These are phyloP conservation scores for Populus hybrid DNA, from an alignment of 441 rosid genomes.

Conservation along the genomic window DNA sequence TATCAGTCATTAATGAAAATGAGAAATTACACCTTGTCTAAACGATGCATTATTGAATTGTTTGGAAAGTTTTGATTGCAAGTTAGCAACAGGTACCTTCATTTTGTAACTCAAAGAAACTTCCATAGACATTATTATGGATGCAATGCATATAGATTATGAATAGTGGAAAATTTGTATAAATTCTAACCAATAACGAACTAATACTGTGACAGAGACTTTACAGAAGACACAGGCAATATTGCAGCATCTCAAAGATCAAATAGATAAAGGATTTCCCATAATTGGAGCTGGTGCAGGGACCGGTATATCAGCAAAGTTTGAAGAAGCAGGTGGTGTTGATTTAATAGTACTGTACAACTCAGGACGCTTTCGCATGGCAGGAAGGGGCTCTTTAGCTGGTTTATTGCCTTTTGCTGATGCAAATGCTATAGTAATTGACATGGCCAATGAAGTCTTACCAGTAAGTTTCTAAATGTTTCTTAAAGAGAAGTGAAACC, in stretches of 20 bases:
- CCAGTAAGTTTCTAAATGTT: constrained; percentile 57
- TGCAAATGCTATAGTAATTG: constrained; percentile 89
- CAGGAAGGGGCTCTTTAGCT: constrained; percentile 97
- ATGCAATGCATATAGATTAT: neutral
- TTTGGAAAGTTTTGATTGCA: neutral
- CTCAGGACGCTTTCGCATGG: constrained; percentile 97
- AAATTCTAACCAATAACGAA: constrained; percentile 18
- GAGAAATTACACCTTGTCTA: neutral
- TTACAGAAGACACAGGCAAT: constrained; percentile 62
- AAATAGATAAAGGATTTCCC: constrained; percentile 64
- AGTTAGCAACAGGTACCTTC: neutral
- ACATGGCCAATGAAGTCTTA: constrained; percentile 94
- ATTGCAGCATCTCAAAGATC: constrained; percentile 63
- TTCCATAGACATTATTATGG: neutral
- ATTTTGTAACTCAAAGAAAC: neutral
- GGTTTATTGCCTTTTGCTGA: constrained; percentile 94
- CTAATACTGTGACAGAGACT: constrained; percentile 55
- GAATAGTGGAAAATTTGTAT: neutral
- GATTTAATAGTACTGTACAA: constrained; percentile 86
- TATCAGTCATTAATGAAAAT: neutral
- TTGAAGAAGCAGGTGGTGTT: constrained; percentile 98
- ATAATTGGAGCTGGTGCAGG: constrained; percentile 99
- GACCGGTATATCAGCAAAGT: constrained; percentile 96
- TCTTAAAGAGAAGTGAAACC: neutral
- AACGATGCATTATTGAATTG: constrained; percentile 2